Evolutionary conservation across 495 filamentous ascomycete species (phyloP).

Genomic region (Penicillium bialowiezense): DNA sequence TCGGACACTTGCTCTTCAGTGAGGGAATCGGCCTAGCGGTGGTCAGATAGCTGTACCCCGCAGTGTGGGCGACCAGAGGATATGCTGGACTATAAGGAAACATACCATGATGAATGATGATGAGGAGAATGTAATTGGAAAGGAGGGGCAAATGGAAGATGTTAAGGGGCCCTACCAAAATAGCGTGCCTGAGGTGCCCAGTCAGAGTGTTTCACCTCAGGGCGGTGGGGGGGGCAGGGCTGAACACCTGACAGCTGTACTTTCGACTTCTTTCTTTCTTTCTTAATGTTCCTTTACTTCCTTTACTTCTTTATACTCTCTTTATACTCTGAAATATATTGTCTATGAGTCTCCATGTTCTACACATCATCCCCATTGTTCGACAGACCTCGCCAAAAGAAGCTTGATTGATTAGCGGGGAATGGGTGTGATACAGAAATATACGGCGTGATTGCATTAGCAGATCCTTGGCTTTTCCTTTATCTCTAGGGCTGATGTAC

Average conservation of each 20-base stretch:
- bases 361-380: too few relatives aligned
- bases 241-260: constrained; percentile 1
- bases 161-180: constrained; percentile 26
- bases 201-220: background rate
- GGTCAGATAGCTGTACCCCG: constrained; percentile 36
- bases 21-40: constrained; percentile 76
- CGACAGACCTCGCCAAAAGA: too few relatives aligned
- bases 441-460: background rate
- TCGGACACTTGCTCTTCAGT: constrained; percentile 99
- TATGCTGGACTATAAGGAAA: background rate
- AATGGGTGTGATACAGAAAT: too few relatives aligned
- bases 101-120: constrained; percentile 35
- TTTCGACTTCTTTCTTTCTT: background rate
- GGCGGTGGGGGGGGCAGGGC: constrained; percentile 16
- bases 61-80: constrained; percentile 29
- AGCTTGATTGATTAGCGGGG: too few relatives aligned
- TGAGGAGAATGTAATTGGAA: constrained; percentile 9
- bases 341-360: too few relatives aligned
- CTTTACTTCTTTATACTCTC: background rate
- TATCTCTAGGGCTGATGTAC: background rate
- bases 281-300: background rate
- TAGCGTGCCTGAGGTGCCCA: constrained; percentile 18
- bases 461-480: background rate
- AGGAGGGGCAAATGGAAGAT: constrained; percentile 16
- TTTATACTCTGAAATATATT: too few relatives aligned